phyloP scores from a whole-genome alignment of 1,284 basidiomycete genomes.

The Sporisorium graminicola region DNA sequence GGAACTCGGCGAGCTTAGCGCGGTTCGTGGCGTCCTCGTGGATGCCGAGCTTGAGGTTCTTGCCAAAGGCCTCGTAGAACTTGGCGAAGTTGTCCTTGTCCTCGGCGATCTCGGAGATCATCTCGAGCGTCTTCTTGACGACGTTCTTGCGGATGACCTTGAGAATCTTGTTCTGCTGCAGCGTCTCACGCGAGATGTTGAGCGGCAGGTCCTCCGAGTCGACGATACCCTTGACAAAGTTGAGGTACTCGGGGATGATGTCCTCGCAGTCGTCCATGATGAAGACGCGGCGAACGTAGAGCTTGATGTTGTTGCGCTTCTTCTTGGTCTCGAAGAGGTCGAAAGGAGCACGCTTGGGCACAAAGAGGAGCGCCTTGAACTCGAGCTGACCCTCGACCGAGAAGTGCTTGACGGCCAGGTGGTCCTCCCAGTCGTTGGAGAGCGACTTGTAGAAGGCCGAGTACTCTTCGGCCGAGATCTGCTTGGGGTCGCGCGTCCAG shows the following conservation, averaged over 20 bases:
- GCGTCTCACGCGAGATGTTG: conserved; percentile 99
- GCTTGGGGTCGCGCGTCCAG: conserved; percentile 94
- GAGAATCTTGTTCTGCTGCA: conserved; percentile 99
- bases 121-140: conserved; percentile 97
- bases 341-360: conserved; percentile 87
- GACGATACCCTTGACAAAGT: conserved; percentile 95
- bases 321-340: conserved; percentile 99
- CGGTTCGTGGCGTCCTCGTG: conserved; percentile 99
- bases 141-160: conserved; percentile 91
- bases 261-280: conserved; percentile 99
- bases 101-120: conserved; percentile 96
- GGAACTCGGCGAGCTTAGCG: conserved; percentile 98
- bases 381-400: conserved; percentile 99
- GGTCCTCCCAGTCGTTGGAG: conserved; percentile 99
- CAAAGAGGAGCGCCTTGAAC: conserved; percentile 97
- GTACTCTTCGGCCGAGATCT: conserved; percentile 97
- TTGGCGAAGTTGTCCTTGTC: conserved; percentile 99
- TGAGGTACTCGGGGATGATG: conserved; percentile 99
- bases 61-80: conserved; percentile 87
- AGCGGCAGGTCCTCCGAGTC: conserved; percentile 99
- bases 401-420: conserved; percentile 99
- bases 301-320: conserved; percentile 99
- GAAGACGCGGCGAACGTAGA: conserved; percentile 99
- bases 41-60: conserved; percentile 82
- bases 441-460: conserved; percentile 98